Evolutionary conservation across 805 yeast species (phyloP).

Genomic region (Candida jianshihensis): DNA sequence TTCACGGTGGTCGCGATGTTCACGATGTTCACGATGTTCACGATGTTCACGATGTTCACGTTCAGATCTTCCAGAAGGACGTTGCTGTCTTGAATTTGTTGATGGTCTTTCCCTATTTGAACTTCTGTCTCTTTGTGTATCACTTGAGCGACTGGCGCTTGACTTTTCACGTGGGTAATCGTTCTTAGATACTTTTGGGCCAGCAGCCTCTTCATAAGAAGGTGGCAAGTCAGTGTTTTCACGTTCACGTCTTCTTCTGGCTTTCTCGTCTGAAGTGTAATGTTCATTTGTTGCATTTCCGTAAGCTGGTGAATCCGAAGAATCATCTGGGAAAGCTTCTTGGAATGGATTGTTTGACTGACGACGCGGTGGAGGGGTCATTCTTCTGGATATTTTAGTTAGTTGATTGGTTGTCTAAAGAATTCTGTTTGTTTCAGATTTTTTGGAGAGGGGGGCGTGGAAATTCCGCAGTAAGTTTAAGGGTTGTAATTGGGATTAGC

Average conservation of each 20-base stretch:
- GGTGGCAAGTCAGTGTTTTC: slow-evolving; percentile 42
- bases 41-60: slow-evolving; percentile 5
- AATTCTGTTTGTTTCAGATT: not conserved
- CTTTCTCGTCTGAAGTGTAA: slow-evolving; percentile 23
- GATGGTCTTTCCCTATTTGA: too few relatives aligned
- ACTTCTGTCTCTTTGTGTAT: slow-evolving; percentile 1
- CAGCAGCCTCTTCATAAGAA: slow-evolving; percentile 64
- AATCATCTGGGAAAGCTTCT: slow-evolving; percentile 35
- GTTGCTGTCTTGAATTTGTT: not conserved
- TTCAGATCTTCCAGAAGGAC: not conserved
- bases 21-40: slow-evolving; percentile 10
- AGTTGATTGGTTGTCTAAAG: not conserved
- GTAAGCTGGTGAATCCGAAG: slow-evolving; percentile 27
- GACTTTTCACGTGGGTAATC: slow-evolving; percentile 53
- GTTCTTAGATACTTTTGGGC: slow-evolving; percentile 31
- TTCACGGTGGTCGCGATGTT: not conserved
- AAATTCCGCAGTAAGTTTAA: not conserved
- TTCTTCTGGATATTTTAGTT: slow-evolving; percentile 4
- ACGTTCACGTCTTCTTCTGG: slow-evolving; percentile 14
- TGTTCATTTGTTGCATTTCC: slow-evolving; percentile 20
- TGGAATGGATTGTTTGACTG: slow-evolving; percentile 47
- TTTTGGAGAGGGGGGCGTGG: not conserved
- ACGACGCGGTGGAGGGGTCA: slow-evolving; percentile 18
- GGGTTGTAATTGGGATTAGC: too few relatives aligned
- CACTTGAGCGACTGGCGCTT: slow-evolving; percentile 15